Conservation (phyloP, 2,329 filamentous ascomycete genomes). For the Arthrobotrys musiformis region DNA sequence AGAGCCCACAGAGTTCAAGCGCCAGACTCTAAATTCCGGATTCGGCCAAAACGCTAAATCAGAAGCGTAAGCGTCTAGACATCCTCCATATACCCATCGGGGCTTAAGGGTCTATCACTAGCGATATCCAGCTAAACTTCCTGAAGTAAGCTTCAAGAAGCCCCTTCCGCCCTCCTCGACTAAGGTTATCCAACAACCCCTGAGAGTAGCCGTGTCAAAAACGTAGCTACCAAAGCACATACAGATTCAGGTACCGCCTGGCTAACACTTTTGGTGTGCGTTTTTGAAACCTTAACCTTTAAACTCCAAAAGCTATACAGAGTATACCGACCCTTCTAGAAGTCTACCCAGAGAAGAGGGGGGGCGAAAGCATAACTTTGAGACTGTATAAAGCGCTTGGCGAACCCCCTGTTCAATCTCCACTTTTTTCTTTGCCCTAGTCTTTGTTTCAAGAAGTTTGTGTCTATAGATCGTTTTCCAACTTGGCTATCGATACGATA, state of each 20-base stretch:
- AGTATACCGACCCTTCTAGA: neutral
- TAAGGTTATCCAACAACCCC: neutral
- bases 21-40: neutral
- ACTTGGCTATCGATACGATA: neutral
- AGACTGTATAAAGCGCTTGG: conserved; percentile 28
- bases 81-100: neutral
- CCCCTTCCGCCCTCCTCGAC: neutral
- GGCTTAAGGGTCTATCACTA: neutral
- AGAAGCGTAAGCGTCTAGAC: neutral
- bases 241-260: neutral
- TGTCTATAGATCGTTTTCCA: conserved; percentile 1
- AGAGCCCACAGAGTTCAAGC: neutral
- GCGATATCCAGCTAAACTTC: conserved; percentile 3
- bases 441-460: neutral
- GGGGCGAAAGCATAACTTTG: neutral
- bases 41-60: conserved; percentile 13
- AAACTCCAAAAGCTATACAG: neutral
- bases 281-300: conserved; percentile 7
- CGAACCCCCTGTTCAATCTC: neutral
- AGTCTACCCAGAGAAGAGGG: neutral
- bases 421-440: neutral
- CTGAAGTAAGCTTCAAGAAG: neutral
- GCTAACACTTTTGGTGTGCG: neutral
- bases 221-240: neutral
- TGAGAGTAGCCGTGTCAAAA: neutral